Percentiles rank a stretch among this genome's conserved stretches.
These are phyloP conservation scores for Apiospora pterosperma DNA, from an alignment of 2,329 filamentous ascomycete species.

Conservation along the genomic window DNA sequence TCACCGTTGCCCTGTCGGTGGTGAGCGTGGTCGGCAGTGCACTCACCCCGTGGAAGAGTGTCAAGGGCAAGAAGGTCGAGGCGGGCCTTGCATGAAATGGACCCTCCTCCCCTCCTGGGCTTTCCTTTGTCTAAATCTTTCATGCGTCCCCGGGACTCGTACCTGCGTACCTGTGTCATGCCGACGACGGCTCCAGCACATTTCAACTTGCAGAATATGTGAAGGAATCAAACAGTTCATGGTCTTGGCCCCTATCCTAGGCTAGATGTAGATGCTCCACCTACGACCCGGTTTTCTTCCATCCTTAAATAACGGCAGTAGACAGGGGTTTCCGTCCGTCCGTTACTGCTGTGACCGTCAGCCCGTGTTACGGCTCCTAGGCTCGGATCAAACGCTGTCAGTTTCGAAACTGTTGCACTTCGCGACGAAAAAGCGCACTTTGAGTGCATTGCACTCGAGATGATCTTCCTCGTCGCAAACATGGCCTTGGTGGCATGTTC, in stretches of 20 bases:
- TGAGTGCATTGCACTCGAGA: neutral
- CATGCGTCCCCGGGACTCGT: neutral
- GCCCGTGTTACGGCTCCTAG: neutral
- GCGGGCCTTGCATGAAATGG: neutral
- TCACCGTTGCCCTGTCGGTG: slow-evolving; percentile 41
- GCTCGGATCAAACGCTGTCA: neutral
- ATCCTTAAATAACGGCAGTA: neutral
- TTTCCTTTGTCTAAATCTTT: neutral
- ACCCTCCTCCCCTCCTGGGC: neutral
- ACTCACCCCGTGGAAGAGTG: slow-evolving; percentile 51
- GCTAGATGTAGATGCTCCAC: neutral
- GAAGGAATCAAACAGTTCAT: neutral
- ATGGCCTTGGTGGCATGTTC: neutral
- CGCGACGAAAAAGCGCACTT: neutral
- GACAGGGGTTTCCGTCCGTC: neutral
- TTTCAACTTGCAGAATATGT: neutral
- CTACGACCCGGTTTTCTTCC: neutral
- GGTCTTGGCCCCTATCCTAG: neutral
- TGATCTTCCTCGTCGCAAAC: neutral
- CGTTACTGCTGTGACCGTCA: neutral
- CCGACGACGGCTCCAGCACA: neutral
- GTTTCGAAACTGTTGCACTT: slow-evolving; percentile 1
- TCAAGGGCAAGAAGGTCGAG: slow-evolving; percentile 49
- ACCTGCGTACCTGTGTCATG: neutral
- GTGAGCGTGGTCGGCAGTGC: slow-evolving; percentile 39